phyloP scores from a whole-genome alignment of 2,329 filamentous ascomycete species.

The Fonsecaea nubica region DNA sequence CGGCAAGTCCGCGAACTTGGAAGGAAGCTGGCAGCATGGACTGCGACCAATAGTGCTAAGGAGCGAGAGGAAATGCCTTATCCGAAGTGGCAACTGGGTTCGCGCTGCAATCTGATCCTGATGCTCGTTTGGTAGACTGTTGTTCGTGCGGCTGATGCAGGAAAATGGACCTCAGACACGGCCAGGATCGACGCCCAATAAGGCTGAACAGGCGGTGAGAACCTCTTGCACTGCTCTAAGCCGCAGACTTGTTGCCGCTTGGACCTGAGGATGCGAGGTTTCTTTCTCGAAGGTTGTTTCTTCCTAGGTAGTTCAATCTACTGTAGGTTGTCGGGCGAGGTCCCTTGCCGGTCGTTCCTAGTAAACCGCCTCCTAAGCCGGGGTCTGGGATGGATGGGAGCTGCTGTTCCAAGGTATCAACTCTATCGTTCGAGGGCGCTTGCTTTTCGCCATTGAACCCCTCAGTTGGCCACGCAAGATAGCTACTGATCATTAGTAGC shows the following conservation, averaged over 20 bases:
- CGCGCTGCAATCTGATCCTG: background rate
- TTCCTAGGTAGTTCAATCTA: background rate
- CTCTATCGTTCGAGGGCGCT: background rate
- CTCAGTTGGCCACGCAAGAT: background rate
- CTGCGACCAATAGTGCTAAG: background rate
- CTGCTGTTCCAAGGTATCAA: background rate
- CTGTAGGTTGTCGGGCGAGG: background rate
- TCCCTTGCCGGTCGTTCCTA: background rate
- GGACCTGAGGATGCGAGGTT: background rate
- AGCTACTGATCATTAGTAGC: slow-evolving; percentile 2
- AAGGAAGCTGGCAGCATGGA: background rate
- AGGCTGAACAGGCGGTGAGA: slow-evolving; percentile 3
- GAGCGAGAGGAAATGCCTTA: background rate
- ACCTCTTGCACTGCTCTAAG: background rate
- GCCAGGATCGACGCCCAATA: background rate
- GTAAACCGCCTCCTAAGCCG: background rate
- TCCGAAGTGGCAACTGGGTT: background rate
- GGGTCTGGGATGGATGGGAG: background rate
- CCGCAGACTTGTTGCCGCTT: background rate
- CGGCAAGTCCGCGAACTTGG: background rate
- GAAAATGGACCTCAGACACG: background rate
- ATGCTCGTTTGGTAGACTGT: slow-evolving; percentile 1
- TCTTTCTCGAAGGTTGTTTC: background rate
- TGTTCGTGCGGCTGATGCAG: background rate
- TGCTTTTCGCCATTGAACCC: background rate